Evolutionary conservation across 2,329 filamentous ascomycete genomes (phyloP), one percentile per base, ranked within the genome.

Genomic region (Talaromyces sp.): DNA sequence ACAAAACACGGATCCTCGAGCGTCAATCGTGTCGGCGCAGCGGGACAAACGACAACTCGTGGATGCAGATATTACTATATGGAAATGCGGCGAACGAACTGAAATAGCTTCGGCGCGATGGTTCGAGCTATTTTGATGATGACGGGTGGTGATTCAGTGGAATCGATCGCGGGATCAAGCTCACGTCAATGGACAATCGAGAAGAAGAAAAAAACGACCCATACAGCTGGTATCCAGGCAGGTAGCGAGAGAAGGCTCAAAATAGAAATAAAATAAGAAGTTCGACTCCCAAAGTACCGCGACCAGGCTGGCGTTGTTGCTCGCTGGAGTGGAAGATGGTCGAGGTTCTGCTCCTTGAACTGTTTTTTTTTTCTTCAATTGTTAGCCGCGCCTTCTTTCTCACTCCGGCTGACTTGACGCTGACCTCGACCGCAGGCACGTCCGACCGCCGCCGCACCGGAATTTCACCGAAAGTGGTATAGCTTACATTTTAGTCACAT

Each of bases 101-200:
- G 23, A 54, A 23, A 35, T 54, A 54, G 50, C 31, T 54, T 37
- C 28, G 50, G 28, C 50, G 50, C 50, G 50, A 54, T 54, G 31
- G 31, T 37, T 54, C 28, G 50, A 54, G 31, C 50, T 54, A 35
- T 54, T 54, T 35, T 54, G 50, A 54, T 52, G 48, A 33, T 54
- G 50, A 23, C 50, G 50, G 50, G 16, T 37, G 50, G 50, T 35
- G n/a, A 31, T 35, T 54, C 28, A 54, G 21, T 21, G 37, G 18
- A 35, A 37, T 35, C 50, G 31, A 54, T 54, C 50, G 50, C 50
- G 50, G 50, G 50, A 54, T 35, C 28, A 54, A 54, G 31, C 9
- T 54, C 50, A 54, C 18, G 50, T 54, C 50, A 54, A 37, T 31
- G 50, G 16, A 21, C 9, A 12, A n/a, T 8, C 50, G 50, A 54